Evolutionary conservation across 2,329 filamentous ascomycete genomes (phyloP), one percentile per base, ranked within the genome.

Genomic region (Paracamarosporium sp.): DNA sequence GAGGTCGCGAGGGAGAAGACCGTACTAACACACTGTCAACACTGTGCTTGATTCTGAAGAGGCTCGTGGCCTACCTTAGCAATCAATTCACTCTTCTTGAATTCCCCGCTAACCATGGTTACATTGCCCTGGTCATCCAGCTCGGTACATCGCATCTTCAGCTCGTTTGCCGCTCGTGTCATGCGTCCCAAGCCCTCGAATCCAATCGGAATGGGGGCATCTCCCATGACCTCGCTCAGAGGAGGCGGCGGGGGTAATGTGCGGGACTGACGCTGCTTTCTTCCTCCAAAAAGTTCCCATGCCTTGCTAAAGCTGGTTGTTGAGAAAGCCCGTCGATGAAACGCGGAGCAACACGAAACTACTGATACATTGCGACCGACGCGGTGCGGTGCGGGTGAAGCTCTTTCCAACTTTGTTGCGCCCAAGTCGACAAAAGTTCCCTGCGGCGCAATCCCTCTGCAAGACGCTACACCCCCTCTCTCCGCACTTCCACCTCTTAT

Each of bases 81-180:
- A 76, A 97, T 98, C 45, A 99, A 83, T 80, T 99, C 95, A 70
- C 88, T 95, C 83, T 99, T 99, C 80, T 95, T 96, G 78, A 97
- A 98, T 77, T 98, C 95, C 57, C 93, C 92, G 73, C 96, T 96
- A 20, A 96, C 90, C 56, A 98, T 82, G 20, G 94, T 96, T 25
- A 97, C 93, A 68, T 96, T 90, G 38, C 95, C 95, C 70, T 91
- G 87, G 75, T 93, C 92, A 69, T 98, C 93, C 58, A 98, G 91
- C 77, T 99, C 95, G 1, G 95, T 99, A 74, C 95, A 99, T 53
- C 95, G 86, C 65, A 99, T 82, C 58, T 92, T 89, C 28, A 93
- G 86, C 76, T 97, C 93, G 56, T 94, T 89, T 25, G 90, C 88
- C 2, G 91, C 90, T 77, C 94, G 95, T 69, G 92, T 82, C 43